Evolutionary conservation across 371 early-diverging fungal species (phyloP).

Genomic region (Chytridium lagenaria): DNA sequence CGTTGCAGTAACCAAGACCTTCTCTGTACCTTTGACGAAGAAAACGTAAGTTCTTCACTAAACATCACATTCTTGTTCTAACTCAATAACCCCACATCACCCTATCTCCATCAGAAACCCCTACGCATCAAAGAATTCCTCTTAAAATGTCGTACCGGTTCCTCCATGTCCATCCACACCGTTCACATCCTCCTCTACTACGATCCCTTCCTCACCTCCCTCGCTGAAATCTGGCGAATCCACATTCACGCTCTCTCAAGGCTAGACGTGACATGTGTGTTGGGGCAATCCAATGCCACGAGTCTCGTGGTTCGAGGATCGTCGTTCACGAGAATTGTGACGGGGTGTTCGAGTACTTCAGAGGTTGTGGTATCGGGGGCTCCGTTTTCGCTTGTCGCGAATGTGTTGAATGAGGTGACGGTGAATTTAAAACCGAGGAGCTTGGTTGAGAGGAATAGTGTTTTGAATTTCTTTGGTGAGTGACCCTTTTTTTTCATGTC

Average conservation of each 20-base stretch:
- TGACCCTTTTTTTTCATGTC: constrained; percentile 2
- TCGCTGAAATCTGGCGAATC: constrained; percentile 52
- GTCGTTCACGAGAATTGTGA: constrained; percentile 39
- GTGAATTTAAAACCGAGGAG: constrained; percentile 42
- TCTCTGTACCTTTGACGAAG: constrained; percentile 42
- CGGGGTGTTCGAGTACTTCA: constrained; percentile 41
- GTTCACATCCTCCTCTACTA: constrained; percentile 53
- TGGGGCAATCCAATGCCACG: constrained; percentile 54
- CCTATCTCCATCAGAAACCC: constrained; percentile 20
- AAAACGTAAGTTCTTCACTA: constrained; percentile 32
- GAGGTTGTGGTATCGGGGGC: constrained; percentile 36
- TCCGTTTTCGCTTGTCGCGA: constrained; percentile 52
- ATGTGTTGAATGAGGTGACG: constrained; percentile 51
- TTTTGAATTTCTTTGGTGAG: constrained; percentile 57
- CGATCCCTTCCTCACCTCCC: constrained; percentile 52
- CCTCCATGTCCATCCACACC: constrained; percentile 42
- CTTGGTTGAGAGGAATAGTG: constrained; percentile 20
- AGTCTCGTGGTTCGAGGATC: constrained; percentile 51
- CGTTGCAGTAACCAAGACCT: constrained; percentile 49
- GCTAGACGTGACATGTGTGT: constrained; percentile 53
- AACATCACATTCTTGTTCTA: too few relatives aligned
- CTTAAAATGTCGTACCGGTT: constrained; percentile 49
- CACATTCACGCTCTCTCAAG: constrained; percentile 45
- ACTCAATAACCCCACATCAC: too few relatives aligned
- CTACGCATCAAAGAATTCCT: constrained; percentile 39